Conservation (phyloP, 78 protist species). For the Tieghemostelium lacteum region DNA sequence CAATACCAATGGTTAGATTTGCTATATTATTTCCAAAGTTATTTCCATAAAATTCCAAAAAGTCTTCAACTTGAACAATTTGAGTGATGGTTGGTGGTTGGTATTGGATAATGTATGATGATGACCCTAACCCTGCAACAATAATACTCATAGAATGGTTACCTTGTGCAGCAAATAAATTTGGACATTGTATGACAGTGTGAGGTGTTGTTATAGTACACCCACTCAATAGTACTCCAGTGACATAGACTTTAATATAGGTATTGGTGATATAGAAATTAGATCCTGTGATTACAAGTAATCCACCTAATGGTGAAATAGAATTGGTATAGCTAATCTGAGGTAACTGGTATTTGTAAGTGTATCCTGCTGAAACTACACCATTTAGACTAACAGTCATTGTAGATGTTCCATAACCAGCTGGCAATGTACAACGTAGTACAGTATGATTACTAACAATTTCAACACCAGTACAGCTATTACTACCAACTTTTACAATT, state of each 20-base stretch:
- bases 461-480: not conserved
- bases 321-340: not conserved
- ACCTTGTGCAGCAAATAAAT: not conserved
- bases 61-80: not conserved
- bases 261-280: not conserved
- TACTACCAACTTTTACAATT: not conserved
- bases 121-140: not conserved
- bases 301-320: not conserved
- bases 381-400: not conserved
- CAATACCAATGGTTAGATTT: not conserved
- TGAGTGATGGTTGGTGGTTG: not conserved
- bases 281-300: not conserved
- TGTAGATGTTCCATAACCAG: not conserved
- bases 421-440: constrained; percentile 11
- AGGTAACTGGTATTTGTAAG: not conserved
- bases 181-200: not conserved
- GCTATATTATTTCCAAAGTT: not conserved
- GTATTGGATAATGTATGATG: not conserved
- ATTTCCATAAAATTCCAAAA: not conserved
- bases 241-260: not conserved
- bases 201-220: not conserved
- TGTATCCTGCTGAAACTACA: not conserved
- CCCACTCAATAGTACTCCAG: not conserved
- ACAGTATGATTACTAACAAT: not conserved
- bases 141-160: not conserved